Evolutionary conservation across 2,329 filamentous ascomycete genomes (phyloP).

Genomic region (Monosporascus ibericus): DNA sequence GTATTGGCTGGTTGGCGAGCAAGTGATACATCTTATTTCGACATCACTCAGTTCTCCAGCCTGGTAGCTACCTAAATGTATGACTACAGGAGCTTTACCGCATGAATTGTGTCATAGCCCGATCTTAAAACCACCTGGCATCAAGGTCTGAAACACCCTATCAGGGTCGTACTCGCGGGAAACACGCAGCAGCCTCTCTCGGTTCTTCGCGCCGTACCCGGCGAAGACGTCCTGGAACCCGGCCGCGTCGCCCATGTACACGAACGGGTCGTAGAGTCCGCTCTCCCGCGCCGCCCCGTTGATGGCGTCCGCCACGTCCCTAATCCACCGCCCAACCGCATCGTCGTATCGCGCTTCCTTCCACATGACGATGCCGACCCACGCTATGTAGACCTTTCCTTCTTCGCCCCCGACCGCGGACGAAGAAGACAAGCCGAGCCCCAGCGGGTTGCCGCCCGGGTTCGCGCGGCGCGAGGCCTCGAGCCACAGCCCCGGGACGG

Average conservation of each 20-base stretch:
- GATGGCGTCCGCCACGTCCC: slow-evolving; percentile 15
- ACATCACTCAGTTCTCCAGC: no score
- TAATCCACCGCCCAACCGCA: slow-evolving; percentile 14
- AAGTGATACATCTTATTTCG: no score
- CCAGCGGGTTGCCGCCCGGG: slow-evolving; percentile 28
- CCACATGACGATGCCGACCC: slow-evolving; percentile 19
- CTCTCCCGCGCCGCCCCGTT: slow-evolving; percentile 19
- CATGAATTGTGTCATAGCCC: slow-evolving; percentile 1
- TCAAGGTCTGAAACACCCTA: slow-evolving; percentile 8
- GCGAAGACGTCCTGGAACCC: slow-evolving; percentile 28
- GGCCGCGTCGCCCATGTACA: slow-evolving; percentile 35
- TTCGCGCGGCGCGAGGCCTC: slow-evolving; percentile 19
- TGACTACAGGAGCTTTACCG: no score
- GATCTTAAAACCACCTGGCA: slow-evolving; percentile 12
- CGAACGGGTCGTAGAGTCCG: slow-evolving; percentile 30
- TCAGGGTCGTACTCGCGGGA: slow-evolving; percentile 20
- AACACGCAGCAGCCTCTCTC: slow-evolving; percentile 16
- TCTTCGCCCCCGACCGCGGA: no score
- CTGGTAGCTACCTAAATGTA: no score
- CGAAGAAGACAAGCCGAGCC: slow-evolving; percentile 21
- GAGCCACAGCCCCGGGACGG: slow-evolving; percentile 25
- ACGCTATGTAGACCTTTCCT: slow-evolving; percentile 20
- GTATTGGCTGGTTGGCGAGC: no score
- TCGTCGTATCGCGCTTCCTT: slow-evolving; percentile 18
- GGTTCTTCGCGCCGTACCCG: slow-evolving; percentile 28